Base-by-base conservation (phyloP, 495 filamentous ascomycete genomes). In the Aspergillus sclerotiicarbonarius region DNA sequence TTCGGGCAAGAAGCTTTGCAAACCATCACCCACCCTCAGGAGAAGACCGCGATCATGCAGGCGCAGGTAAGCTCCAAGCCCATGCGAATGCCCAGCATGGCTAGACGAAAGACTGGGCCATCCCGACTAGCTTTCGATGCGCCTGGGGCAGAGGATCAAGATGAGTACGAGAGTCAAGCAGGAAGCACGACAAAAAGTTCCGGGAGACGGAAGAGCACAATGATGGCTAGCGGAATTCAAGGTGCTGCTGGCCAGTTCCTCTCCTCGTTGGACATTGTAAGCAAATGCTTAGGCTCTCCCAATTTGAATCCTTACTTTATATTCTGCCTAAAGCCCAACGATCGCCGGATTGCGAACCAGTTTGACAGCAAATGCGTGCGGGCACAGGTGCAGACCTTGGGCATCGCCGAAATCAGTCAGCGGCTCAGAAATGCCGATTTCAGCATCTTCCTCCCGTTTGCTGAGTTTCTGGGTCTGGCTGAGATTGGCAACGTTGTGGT, bases 301-400 rank as follows among this genome's bases (percentile, higher is more conserved):
- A 90, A 90, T 64, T 85, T 90, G 9, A 98, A 97, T 66, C 84
- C 90, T 13, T 98, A 98, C 67, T 97, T 97, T 64, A 84, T 98
- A 29, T 96, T 98, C 75, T 98, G 94, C 63, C 77, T 98, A 51
- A 98, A 98, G 72, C 94, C 94, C 8, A 98, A 98, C 67, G 94
- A 98, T 72, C 84, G 94, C 18, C 87, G 93, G 25, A 98, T 98
- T 60, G 93, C 94, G 51, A 98, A 98, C 61, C 94, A 98, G 69
- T 98, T 98, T 62, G 94, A 98, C 70, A 96, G 91, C 78, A 98
- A 98, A 72, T 97, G 92, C 67, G 94, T 98, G 21, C 86, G 94
- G 15, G 88, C 88, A 31, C 94, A 98, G 73, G 83, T 98, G 5
- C 92, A 97, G 71, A 95, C 91, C 0, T 90, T 98, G 61, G 94